Percentiles rank a stretch among this genome's conserved stretches.
Evolutionary conservation across 192 early-diverging fungal species (phyloP).

Genomic region (Entomortierella chlamydospora): DNA sequence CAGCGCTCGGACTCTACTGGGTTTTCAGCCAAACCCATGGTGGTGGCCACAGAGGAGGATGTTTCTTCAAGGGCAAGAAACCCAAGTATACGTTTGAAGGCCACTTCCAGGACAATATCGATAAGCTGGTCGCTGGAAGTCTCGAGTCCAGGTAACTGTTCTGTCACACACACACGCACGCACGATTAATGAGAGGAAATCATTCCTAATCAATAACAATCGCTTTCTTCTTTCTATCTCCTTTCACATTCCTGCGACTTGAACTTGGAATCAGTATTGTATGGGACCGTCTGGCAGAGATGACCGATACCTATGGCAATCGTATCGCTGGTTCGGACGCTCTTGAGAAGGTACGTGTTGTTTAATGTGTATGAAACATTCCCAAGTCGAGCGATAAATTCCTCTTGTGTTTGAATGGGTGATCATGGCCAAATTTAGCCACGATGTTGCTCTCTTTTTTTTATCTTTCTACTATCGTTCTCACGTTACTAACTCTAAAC

Average conservation of each 20-base stretch:
- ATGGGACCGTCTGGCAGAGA: conserved; percentile 72
- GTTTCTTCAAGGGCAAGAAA: neutral
- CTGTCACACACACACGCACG: too few species aligned
- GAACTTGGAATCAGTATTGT: conserved; percentile 27
- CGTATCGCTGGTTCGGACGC: conserved; percentile 64
- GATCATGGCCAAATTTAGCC: conserved; percentile 13
- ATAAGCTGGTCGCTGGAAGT: conserved; percentile 42
- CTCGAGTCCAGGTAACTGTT: conserved; percentile 53
- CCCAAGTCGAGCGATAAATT: neutral
- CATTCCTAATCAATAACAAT: too few species aligned
- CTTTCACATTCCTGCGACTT: neutral
- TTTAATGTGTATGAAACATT: too few species aligned
- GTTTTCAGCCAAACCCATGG: neutral
- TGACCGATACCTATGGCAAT: conserved; percentile 70
- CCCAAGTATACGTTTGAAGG: conserved; percentile 33
- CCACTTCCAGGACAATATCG: conserved; percentile 38
- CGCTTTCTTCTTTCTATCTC: neutral
- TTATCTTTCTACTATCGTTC: neutral
- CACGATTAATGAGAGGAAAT: too few species aligned
- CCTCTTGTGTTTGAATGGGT: neutral
- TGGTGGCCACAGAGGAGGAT: too few species aligned
- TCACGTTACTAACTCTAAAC: neutral
- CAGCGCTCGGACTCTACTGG: conserved; percentile 8
- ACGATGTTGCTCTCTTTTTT: neutral
- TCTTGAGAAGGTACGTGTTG: conserved; percentile 57